Evolutionary conservation across 2,329 filamentous ascomycete genomes (phyloP), one percentile per base, ranked within the genome.

Genomic region (Hymenoscyphus fraxineus): DNA sequence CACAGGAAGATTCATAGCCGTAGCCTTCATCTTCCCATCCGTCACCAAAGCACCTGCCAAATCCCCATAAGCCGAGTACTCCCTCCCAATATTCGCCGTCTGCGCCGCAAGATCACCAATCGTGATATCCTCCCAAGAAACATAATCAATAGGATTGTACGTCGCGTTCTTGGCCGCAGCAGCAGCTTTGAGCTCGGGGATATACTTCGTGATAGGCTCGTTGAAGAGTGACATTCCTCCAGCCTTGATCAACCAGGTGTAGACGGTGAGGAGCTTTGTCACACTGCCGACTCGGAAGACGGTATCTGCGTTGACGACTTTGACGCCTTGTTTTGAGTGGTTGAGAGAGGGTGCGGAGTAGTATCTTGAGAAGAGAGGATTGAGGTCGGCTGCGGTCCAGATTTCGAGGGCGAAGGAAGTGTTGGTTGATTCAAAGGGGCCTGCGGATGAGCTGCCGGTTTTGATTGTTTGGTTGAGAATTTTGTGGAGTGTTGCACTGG

Each of bases 271-370:
- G 10, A 80, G 66, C 67, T 82, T 81, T 16, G 78, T 78, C 13
- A 81, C 70, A 65, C 80, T 81, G 19, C 73, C 77, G 3, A 78
- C 67, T 1, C 75, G 72, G 68, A 77, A 82, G 38, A 78, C 68
- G 27, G 61, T 59, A 38, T 61, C 39, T 54, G 47, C 44, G 38
- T 61, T 47, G 16, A 61, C 47, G 19, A 16, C 39, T 13, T 61
- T 61, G 3, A 55, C 47, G 9, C 60, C 60, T 35, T 73, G 69
- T 9, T 73, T 69, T n/a, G 69, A 70, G 40, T 70, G 66, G 41
- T n/a, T 22, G 12, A 77, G 67, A 3, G 67, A 67, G 7, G 76
- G 73, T n/a, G 75, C 74, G 6, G 76, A 77, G 61, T 77, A 76
- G 27, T 75, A 75, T 19, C 76, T 73, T 5, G 73, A 70, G 60